Base-by-base conservation (phyloP, 805 yeast species). In the Millerozyma acaciae region DNA sequence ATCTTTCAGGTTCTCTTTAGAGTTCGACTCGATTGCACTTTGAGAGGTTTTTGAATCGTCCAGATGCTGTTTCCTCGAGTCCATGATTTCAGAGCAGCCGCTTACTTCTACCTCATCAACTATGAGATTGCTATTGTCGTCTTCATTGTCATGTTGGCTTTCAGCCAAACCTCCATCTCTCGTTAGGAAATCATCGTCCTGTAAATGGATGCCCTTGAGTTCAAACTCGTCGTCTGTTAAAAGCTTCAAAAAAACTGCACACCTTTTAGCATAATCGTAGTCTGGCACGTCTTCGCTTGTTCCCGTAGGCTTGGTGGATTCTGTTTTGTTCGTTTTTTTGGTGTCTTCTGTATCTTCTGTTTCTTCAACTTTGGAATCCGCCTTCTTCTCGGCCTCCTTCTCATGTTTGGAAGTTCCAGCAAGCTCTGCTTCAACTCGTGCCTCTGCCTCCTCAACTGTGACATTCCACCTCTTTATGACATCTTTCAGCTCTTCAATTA, bases 391-490 rank as follows among this genome's bases (percentile, higher is more conserved):
- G 13, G 49, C 41, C 8, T 36, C 26, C 8, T 47, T 52, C 23
- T 44, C 38, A 31, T 49, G 34, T 35, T 46, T 15, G 13, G 53
- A 22, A 54, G 54, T 26, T 58, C 53, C 22, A 62, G n/a, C n/a
- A n/a, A n/a, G 38, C 38, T 62, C 62, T 28, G 55, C 55, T 37
- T 68, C 62, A 19, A 70, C 50, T 36, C 59, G 58, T 25, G 48
- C 60, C 33, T 67, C 70, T 8, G 68, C 69, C 23, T 62, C 63
- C 26, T 51, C 55, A 28, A 70, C 71, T 29, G 62, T 49, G 23
- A 53, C 56, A 44, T 83, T 83, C 89, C 90, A 84, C 25, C 58
- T 51, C 1, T 58, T 56, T 8, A 80, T 57, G 1, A 73, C 69
- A 6, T 48, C 59, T 38, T 57, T 60, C 50, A 80, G 62, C 3